Percentiles rank a stretch among this genome's conserved stretches.
Conservation (phyloP, 2,329 filamentous ascomycete species). For the Aureobasidium namibiae region DNA sequence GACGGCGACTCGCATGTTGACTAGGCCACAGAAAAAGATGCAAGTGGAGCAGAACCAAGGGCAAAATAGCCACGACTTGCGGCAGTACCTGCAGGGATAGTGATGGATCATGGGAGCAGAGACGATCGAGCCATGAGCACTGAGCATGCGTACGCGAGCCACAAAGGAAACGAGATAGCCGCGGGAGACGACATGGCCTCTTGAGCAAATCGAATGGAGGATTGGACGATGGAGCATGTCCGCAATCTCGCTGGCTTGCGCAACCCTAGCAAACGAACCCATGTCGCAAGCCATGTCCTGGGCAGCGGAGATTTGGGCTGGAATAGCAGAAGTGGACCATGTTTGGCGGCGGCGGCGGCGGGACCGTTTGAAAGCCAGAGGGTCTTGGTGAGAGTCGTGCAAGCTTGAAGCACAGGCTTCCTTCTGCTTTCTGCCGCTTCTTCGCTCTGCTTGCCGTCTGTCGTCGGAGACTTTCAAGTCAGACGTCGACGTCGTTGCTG, state of each 20-base stretch:
- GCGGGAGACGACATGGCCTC: neutral
- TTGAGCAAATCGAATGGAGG: neutral
- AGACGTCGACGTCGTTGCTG: constrained; percentile 5
- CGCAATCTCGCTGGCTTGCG: constrained; percentile 6
- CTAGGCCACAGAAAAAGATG: neutral
- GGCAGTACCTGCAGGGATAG: constrained; percentile 13
- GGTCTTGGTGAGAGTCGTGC: constrained; percentile 11
- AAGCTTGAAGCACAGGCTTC: constrained; percentile 11
- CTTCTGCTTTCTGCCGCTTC: constrained; percentile 6
- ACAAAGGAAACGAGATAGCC: neutral
- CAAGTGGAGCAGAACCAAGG: constrained; percentile 1
- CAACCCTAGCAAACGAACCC: constrained; percentile 10
- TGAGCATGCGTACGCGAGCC: neutral
- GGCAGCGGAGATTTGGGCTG: constrained; percentile 10
- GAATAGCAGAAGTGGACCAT: neutral
- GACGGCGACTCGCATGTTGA: neutral
- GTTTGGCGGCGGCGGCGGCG: constrained; percentile 10
- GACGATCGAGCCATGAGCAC: neutral
- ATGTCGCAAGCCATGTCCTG: constrained; percentile 1
- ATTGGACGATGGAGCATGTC: neutral
- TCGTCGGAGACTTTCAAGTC: constrained; percentile 10
- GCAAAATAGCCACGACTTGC: constrained; percentile 7
- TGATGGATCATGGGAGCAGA: constrained; percentile 1
- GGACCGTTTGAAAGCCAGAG: constrained; percentile 10
- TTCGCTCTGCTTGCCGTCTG: constrained; percentile 8